Evolutionary conservation across 2,329 filamentous ascomycete species (phyloP).

Genomic region (Exophiala oligosperma): DNA sequence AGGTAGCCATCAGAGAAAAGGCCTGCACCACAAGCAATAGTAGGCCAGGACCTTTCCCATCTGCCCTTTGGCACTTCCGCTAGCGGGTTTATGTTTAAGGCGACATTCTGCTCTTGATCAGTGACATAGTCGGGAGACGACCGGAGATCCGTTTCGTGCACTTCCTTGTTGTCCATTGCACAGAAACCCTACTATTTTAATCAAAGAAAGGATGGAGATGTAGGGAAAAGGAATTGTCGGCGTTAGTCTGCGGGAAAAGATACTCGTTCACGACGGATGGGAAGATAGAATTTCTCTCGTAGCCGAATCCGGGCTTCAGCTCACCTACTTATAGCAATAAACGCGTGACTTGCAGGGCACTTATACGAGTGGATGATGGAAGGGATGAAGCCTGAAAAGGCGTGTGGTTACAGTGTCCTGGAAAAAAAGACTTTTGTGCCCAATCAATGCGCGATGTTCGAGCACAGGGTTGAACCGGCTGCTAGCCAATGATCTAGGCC

Average conservation of each 20-base stretch:
- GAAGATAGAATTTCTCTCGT: too few relatives aligned
- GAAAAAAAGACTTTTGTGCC: not conserved
- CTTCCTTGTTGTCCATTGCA: constrained; percentile 6
- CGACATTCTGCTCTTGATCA: constrained; percentile 7
- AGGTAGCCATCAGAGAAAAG: constrained; percentile 24
- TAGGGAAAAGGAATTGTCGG: not conserved
- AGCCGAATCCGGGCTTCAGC: too few relatives aligned
- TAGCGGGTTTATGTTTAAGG: constrained; percentile 5
- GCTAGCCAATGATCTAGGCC: not conserved
- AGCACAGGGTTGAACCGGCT: not conserved
- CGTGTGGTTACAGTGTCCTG: not conserved
- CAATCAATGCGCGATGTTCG: not conserved
- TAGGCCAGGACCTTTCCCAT: constrained; percentile 66
- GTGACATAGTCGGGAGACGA: constrained; percentile 3
- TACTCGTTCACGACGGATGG: not conserved
- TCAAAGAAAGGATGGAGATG: not conserved
- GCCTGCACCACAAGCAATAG: constrained; percentile 84
- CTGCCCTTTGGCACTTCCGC: constrained; percentile 34
- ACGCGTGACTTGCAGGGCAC: too few relatives aligned
- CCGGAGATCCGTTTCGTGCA: constrained; percentile 6
- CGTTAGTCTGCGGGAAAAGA: not conserved
- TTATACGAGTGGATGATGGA: too few relatives aligned
- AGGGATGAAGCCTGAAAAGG: not conserved
- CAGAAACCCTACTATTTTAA: not conserved
- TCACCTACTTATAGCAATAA: too few relatives aligned